Percentiles rank a stretch among this genome's conserved stretches.
Evolutionary conservation across 2,329 filamentous ascomycete genomes (phyloP).

Genomic region (Xylariaceae sp.): DNA sequence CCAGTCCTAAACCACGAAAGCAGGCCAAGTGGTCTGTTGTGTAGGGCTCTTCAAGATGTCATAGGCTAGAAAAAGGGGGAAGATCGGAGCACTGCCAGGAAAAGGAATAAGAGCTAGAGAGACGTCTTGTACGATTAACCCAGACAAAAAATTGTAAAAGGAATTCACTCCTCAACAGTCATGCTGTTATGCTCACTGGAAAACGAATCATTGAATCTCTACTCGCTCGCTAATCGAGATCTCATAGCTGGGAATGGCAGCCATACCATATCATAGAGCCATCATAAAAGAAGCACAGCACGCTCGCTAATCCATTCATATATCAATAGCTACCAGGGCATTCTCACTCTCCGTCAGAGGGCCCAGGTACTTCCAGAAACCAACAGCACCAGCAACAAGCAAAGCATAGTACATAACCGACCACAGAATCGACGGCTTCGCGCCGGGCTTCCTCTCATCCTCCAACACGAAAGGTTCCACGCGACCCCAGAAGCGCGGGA

Average conservation of each 20-base stretch:
- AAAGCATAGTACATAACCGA: constrained; percentile 75
- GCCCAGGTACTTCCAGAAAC: constrained; percentile 69
- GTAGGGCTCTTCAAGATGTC: neutral
- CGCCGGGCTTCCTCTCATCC: constrained; percentile 21
- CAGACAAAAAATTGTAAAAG: neutral
- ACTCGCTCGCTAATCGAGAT: neutral
- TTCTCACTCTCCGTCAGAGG: constrained; percentile 60
- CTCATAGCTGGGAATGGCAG: neutral
- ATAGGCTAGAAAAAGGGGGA: neutral
- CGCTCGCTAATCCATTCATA: constrained; percentile 16
- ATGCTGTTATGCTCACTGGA: neutral
- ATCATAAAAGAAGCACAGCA: neutral
- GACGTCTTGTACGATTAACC: constrained; percentile 2
- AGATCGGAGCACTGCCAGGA: neutral
- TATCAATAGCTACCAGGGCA: constrained; percentile 38
- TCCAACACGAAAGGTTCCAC: constrained; percentile 47
- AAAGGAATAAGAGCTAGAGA: neutral
- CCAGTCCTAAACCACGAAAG: constrained; percentile 1
- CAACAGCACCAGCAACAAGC: constrained; percentile 63
- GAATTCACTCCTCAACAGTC: constrained; percentile 1
- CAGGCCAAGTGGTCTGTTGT: neutral
- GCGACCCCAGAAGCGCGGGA: constrained; percentile 79
- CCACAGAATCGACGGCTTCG: constrained; percentile 49
- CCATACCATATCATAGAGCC: neutral
- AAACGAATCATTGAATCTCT: neutral